Conservation (phyloP, 2,329 filamentous ascomycete species). For the Colletotrichum paranaense region DNA sequence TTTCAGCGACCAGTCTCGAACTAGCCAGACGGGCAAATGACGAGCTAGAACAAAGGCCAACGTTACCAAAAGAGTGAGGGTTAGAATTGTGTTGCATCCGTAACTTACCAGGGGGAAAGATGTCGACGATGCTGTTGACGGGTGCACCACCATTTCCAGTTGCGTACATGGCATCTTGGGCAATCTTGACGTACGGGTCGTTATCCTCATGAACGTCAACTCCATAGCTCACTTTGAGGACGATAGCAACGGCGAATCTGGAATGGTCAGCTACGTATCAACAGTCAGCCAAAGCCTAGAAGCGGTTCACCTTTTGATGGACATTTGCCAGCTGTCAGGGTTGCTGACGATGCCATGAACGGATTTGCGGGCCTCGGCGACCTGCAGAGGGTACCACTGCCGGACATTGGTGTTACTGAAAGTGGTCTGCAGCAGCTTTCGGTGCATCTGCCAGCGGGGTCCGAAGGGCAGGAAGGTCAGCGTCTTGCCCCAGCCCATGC, state of each 20-base stretch:
- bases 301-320: slow-evolving; percentile 28
- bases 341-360: slow-evolving; percentile 39
- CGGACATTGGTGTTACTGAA: slow-evolving; percentile 52
- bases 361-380: slow-evolving; percentile 42
- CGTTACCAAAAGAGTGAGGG: slow-evolving; percentile 31
- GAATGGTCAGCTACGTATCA: slow-evolving; percentile 5
- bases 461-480: slow-evolving; percentile 58
- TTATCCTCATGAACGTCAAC: slow-evolving; percentile 42
- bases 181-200: slow-evolving; percentile 43
- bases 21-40: slow-evolving; percentile 52
- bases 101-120: slow-evolving; percentile 54
- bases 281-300: background rate
- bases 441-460: slow-evolving; percentile 54
- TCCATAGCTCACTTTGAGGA: slow-evolving; percentile 47
- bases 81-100: slow-evolving; percentile 31
- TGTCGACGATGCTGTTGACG: slow-evolving; percentile 56
- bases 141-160: slow-evolving; percentile 46
- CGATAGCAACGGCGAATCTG: slow-evolving; percentile 45
- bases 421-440: slow-evolving; percentile 55
- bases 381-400: slow-evolving; percentile 47
- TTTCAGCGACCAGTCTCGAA: slow-evolving; percentile 45
- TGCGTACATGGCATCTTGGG: slow-evolving; percentile 38
- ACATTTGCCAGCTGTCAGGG: slow-evolving; percentile 37
- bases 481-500: slow-evolving; percentile 59
- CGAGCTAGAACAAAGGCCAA: slow-evolving; percentile 44